Conservation (phyloP, 2,329 filamentous ascomycete species). For the Cladosporium sp. region DNA sequence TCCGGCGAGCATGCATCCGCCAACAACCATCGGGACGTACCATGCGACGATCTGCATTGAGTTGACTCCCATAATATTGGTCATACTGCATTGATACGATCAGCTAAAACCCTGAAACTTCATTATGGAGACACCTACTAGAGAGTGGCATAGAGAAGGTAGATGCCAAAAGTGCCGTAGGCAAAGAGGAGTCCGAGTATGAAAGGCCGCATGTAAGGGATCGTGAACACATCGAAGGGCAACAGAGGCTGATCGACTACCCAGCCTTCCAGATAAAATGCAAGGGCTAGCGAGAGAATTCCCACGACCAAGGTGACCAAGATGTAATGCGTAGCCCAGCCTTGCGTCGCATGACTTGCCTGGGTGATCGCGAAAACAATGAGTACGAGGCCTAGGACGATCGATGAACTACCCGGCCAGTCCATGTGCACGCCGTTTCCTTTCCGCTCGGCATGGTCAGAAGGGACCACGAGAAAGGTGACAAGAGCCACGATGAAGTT, state of each 20-base stretch:
- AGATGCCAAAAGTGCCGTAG: constrained; percentile 65
- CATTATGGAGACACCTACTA: constrained; percentile 47
- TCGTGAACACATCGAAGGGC: constrained; percentile 63
- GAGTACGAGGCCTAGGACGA: constrained; percentile 61
- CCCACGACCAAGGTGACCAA: constrained; percentile 59
- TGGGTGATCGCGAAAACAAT: constrained; percentile 73
- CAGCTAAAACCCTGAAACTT: neutral
- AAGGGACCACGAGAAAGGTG: constrained; percentile 48
- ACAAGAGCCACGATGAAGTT: constrained; percentile 41
- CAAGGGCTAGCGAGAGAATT: constrained; percentile 51
- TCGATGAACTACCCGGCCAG: constrained; percentile 58
- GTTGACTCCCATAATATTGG: constrained; percentile 53
- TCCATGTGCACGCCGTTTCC: constrained; percentile 57
- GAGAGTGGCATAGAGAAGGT: constrained; percentile 63
- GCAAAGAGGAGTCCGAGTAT: constrained; percentile 57
- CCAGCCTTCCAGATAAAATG: constrained; percentile 69
- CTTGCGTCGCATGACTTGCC: constrained; percentile 60
- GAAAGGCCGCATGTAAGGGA: constrained; percentile 63
- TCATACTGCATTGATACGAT: constrained; percentile 43
- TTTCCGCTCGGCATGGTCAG: constrained; percentile 37
- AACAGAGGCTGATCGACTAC: constrained; percentile 65
- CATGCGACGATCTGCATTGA: constrained; percentile 63
- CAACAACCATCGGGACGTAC: constrained; percentile 63
- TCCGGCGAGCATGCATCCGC: constrained; percentile 61
- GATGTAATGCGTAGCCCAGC: constrained; percentile 71